Evolutionary conservation across 352 stramenopile species (phyloP).

Genomic region (Phytophthora pinifolia): DNA sequence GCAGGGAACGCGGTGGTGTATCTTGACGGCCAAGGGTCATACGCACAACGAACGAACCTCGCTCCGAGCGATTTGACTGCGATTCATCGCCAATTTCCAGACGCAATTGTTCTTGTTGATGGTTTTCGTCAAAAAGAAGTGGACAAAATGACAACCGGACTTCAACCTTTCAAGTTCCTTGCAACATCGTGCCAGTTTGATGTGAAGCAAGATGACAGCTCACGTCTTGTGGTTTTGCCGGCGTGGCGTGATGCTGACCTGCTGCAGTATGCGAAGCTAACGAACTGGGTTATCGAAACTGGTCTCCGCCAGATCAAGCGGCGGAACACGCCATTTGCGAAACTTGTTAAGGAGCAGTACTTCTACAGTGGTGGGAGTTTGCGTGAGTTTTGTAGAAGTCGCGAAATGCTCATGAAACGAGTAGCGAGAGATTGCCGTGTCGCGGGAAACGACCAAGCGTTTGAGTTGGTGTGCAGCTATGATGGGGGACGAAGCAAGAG

Average conservation of each 20-base stretch:
- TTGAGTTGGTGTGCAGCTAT: conserved; percentile 16
- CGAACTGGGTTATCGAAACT: conserved; percentile 18
- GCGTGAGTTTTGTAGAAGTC: conserved; percentile 19
- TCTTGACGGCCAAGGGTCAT: conserved; percentile 17
- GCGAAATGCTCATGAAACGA: background rate
- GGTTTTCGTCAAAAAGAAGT: conserved; percentile 14
- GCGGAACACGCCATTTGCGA: conserved; percentile 4
- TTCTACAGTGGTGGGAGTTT: conserved; percentile 30
- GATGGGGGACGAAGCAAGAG: conserved; percentile 1
- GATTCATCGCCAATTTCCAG: conserved; percentile 1
- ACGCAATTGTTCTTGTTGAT: conserved; percentile 20
- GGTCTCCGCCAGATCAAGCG: conserved; percentile 11
- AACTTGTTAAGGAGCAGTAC: conserved; percentile 22
- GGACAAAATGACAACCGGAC: background rate
- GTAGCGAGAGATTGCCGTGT: conserved; percentile 2
- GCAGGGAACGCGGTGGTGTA: conserved; percentile 12
- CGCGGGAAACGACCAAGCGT: conserved; percentile 2
- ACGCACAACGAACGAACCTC: conserved; percentile 8
- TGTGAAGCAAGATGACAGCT: conserved; percentile 18
- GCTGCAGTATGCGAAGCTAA: conserved; percentile 24
- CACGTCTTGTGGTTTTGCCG: conserved; percentile 26
- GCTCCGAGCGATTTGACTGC: background rate
- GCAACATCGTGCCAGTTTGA: conserved; percentile 28
- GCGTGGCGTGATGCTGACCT: conserved; percentile 20
- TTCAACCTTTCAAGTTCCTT: conserved; percentile 12